Base-by-base conservation (phyloP, 164 flowering plant genomes). In the Piper longum region DNA sequence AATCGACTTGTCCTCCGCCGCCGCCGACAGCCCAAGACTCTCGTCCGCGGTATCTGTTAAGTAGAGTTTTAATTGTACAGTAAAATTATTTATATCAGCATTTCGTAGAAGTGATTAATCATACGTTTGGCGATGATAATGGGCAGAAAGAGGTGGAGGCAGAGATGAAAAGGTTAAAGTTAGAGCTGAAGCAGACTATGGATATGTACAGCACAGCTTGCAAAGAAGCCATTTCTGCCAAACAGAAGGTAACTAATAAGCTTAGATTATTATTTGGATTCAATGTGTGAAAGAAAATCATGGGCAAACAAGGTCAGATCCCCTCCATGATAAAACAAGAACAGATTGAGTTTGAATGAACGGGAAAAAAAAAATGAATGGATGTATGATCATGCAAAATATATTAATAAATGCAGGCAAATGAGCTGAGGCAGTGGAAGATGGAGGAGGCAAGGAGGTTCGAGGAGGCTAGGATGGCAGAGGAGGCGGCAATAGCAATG, bases 161-260 rank as follows among this genome's bases (percentile, higher is more conserved):
- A 4, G 95, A 85, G 68, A 85, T 87, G 88, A 78, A 67, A 64
- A 81, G 86, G 60, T 69, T 87, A 52, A 85, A 74, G 75, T 72
- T 74, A 44, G 89, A 87, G 60, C 75, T 87, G 36, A 81, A 82
- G 76, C 88, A 85, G 58, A 87, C 95, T 64, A 85, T 87, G 84
- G 85, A 83, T 61, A 70, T 87, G 85, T 87, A 85, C 62, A 85
- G 81, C 69, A 51, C 76, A 63, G 95, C 95, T 59, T 85, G 89
- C 77, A 83, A 74, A 69, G 89, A 87, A 70, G 90, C 95, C 57
- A 66, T 83, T 41, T 51, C 80, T 17, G 95, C 88, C 42, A 85
- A 87, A 63, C 74, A 78, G 57, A 78, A 80, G 88, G 95, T 80
- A 26, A 26, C 36, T 26, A 26, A 26, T 26, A 26, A 26, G 36